Conservation (phyloP, 179 eudicot species). For the Camellia oleifera region DNA sequence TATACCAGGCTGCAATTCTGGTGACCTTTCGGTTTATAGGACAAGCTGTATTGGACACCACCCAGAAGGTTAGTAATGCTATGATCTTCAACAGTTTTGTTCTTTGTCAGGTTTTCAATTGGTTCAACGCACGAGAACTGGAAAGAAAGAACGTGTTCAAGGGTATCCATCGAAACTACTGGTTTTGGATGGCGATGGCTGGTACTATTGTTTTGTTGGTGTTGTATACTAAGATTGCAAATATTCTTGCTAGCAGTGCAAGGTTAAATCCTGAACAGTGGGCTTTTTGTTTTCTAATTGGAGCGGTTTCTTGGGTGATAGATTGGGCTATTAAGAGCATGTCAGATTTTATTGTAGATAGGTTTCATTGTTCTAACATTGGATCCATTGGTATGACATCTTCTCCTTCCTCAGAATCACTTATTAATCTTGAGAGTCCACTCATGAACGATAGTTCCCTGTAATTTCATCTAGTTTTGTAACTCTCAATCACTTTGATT, state of each 20-base stretch:
- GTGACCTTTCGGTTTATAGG: constrained; percentile 16
- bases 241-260: neutral
- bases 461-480: neutral
- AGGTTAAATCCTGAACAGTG: constrained; percentile 17
- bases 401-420: neutral
- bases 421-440: neutral
- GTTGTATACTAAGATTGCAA: neutral
- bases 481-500: neutral
- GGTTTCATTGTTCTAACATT: neutral
- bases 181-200: constrained; percentile 17
- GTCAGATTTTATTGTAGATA: neutral
- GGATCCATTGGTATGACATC: neutral
- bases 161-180: constrained; percentile 14
- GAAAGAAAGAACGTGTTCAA: constrained; percentile 21
- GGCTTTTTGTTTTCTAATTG: constrained; percentile 17
- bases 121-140: constrained; percentile 22
- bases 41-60: neutral
- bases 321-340: constrained; percentile 20
- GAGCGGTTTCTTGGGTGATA: constrained; percentile 15
- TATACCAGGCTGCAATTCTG: constrained; percentile 16
- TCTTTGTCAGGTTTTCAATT: constrained; percentile 29
- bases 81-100: constrained; percentile 24
- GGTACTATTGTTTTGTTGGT: neutral
- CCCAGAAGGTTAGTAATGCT: neutral
- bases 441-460: neutral